Conservation (phyloP, 139 green algal species). For the Medakamo hakoo region DNA sequence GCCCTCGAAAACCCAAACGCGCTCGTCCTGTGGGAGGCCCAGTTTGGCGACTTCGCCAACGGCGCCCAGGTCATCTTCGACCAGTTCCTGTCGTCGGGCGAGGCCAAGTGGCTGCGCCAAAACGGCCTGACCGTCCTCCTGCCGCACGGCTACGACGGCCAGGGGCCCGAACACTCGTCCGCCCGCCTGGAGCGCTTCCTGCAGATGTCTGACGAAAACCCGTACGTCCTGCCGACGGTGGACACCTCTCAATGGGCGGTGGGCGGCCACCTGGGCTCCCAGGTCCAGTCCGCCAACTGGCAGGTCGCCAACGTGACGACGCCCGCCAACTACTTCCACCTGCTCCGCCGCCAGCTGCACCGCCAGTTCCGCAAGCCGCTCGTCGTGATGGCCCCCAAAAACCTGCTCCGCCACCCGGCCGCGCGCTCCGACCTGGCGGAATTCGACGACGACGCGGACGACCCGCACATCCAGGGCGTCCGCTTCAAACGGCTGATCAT, state of each 20-base stretch:
- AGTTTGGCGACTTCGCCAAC: conserved; percentile 99
- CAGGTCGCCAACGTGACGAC: conserved; percentile 87
- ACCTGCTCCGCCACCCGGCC: conserved; percentile 80
- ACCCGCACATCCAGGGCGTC: conserved; percentile 58
- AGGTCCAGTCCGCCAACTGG: conserved; percentile 86
- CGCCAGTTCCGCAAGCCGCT: conserved; percentile 96
- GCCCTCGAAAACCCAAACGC: conserved; percentile 91
- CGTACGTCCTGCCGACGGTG: conserved; percentile 63
- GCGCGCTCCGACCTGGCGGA: conserved; percentile 66
- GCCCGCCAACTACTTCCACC: conserved; percentile 97
- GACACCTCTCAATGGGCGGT: conserved; percentile 67
- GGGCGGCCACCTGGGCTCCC: conserved; percentile 62
- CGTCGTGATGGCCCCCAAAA: conserved; percentile 87
- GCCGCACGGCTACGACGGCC: conserved; percentile 95
- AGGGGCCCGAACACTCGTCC: conserved; percentile 85
- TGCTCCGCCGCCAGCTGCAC: conserved; percentile 69
- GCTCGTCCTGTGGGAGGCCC: conserved; percentile 89
- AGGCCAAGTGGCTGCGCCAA: conserved; percentile 90
- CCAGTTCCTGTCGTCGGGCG: conserved; percentile 83
- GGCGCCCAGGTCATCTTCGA: conserved; percentile 88
- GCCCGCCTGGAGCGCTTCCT: conserved; percentile 87
- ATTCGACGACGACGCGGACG: conserved; percentile 81
- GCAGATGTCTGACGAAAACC: conserved; percentile 84
- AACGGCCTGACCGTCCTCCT: conserved; percentile 70
- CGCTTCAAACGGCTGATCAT: conserved; percentile 98